Evolutionary conservation across 2,329 filamentous ascomycete species (phyloP).

Genomic region (Aquanectria penicillioides): DNA sequence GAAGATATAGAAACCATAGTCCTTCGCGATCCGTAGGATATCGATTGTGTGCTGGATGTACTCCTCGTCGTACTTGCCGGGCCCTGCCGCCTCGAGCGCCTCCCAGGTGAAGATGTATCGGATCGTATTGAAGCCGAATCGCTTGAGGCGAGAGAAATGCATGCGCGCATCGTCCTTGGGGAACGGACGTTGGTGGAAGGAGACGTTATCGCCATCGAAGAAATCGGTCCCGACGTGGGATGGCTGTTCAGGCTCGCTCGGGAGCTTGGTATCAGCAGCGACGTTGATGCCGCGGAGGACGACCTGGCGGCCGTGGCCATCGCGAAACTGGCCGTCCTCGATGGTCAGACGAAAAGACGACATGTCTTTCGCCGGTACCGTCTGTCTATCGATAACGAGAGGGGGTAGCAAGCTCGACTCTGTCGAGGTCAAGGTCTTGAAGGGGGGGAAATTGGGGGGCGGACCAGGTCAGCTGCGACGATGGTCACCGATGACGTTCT

Average conservation of each 20-base stretch:
- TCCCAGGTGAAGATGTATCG: conserved; percentile 99
- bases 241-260: conserved; percentile 81
- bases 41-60: conserved; percentile 93
- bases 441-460: conserved; percentile 27
- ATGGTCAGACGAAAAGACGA: conserved; percentile 80
- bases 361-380: conserved; percentile 60
- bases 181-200: conserved; percentile 89
- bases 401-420: conserved; percentile 1
- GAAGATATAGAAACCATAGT: conserved; percentile 94
- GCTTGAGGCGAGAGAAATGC: conserved; percentile 86
- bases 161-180: conserved; percentile 81
- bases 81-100: conserved; percentile 92
- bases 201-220: conserved; percentile 92
- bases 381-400: background rate
- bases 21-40: conserved; percentile 82
- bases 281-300: conserved; percentile 94
- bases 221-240: conserved; percentile 83
- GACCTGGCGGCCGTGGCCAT: conserved; percentile 83
- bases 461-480: conserved; percentile 25
- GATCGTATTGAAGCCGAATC: conserved; percentile 95
- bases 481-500: conserved; percentile 37
- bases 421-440: conserved; percentile 8
- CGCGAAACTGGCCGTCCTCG: conserved; percentile 86
- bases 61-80: conserved; percentile 91
- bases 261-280: conserved; percentile 89